Percentiles rank a stretch among this genome's conserved stretches.
These are phyloP conservation scores for Lachnellula subtilissima DNA, from an alignment of 2,329 filamentous ascomycete species.

Conservation along the genomic window DNA sequence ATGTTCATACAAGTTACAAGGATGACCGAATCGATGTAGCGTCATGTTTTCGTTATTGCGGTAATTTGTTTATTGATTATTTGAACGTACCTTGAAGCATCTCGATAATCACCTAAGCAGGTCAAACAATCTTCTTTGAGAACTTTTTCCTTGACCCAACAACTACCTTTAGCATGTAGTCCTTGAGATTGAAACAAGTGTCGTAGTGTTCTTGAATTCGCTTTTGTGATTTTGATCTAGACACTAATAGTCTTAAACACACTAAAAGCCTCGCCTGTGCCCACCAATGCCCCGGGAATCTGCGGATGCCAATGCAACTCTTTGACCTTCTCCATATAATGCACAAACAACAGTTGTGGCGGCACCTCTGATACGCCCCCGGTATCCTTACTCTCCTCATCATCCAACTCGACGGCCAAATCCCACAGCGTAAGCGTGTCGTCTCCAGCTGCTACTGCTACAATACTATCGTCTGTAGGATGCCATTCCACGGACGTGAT, in stretches of 20 bases:
- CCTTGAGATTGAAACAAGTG: background rate
- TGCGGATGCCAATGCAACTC: constrained; percentile 97
- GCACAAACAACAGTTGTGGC: constrained; percentile 90
- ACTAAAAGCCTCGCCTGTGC: constrained; percentile 84
- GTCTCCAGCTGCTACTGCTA: constrained; percentile 87
- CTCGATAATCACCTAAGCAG: too few species aligned
- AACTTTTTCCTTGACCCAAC: background rate
- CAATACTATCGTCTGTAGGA: constrained; percentile 91
- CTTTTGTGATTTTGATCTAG: constrained; percentile 35
- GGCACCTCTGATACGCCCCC: constrained; percentile 86
- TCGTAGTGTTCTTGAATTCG: background rate
- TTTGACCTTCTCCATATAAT: constrained; percentile 93
- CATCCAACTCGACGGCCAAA: constrained; percentile 90
- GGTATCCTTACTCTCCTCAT: constrained; percentile 90
- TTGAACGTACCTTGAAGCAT: too few species aligned
- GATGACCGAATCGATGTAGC: too few species aligned
- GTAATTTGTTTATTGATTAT: too few species aligned
- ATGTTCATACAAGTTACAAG: too few species aligned
- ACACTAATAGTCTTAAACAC: constrained; percentile 82
- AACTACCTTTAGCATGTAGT: too few species aligned
- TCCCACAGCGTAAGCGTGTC: constrained; percentile 96
- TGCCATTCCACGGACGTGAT: constrained; percentile 97
- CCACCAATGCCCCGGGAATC: constrained; percentile 83
- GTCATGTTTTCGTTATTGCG: too few species aligned
- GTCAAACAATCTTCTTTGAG: too few species aligned